phyloP scores from a whole-genome alignment of 2,329 filamentous ascomycete species.

The Bipolaris zeicola region DNA sequence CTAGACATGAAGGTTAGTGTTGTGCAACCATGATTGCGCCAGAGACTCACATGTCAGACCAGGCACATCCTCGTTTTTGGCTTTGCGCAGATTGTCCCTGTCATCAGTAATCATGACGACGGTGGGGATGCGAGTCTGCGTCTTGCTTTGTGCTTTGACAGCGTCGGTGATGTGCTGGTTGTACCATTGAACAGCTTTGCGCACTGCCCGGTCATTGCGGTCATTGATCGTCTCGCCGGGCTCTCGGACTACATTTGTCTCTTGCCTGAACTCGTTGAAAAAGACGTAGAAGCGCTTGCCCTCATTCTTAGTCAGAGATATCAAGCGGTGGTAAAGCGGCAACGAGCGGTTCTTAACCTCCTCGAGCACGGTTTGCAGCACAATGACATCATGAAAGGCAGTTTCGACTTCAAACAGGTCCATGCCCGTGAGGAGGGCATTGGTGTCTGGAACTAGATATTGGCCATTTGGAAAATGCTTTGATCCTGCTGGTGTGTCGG shows the following conservation, averaged over 20 bases:
- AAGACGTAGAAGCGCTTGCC: constrained; percentile 98
- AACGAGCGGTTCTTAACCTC: constrained; percentile 93
- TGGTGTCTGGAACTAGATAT: constrained; percentile 95
- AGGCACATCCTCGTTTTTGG: constrained; percentile 73
- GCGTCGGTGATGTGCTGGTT: constrained; percentile 74
- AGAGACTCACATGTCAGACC: constrained; percentile 61
- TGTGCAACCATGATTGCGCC: neutral
- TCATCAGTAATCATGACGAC: constrained; percentile 96
- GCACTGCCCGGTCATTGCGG: constrained; percentile 89
- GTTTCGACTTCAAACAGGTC: constrained; percentile 92
- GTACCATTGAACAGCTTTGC: constrained; percentile 89
- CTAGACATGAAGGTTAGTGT: constrained; percentile 25
- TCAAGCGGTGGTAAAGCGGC: constrained; percentile 90
- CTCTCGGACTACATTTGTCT: constrained; percentile 81
- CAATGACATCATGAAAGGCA: constrained; percentile 94
- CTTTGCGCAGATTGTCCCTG: constrained; percentile 82
- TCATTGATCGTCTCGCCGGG: constrained; percentile 91
- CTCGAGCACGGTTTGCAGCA: constrained; percentile 94
- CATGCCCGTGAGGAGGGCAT: constrained; percentile 93
- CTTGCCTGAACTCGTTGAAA: constrained; percentile 96
- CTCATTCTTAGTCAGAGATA: constrained; percentile 90
- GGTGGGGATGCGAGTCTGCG: constrained; percentile 66
- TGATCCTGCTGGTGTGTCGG: constrained; percentile 83
- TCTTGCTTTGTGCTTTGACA: constrained; percentile 58
- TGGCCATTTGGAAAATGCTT: constrained; percentile 83